phyloP scores from a whole-genome alignment of 441 rosid genomes.

The Adansonia madagascariensis region DNA sequence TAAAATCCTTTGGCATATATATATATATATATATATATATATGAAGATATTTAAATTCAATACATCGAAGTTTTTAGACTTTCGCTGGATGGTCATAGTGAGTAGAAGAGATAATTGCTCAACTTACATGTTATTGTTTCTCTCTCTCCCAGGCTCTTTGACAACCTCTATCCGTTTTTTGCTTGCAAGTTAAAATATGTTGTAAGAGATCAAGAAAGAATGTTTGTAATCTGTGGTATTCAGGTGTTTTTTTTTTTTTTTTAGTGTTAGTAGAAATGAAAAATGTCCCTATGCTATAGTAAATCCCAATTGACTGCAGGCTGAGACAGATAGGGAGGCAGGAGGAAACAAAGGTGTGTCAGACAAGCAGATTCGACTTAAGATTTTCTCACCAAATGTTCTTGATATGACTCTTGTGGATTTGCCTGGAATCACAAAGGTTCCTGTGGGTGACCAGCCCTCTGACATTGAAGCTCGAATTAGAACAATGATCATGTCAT shows the following conservation, averaged over 20 bases:
- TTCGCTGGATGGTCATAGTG: not conserved
- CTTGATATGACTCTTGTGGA: constrained; percentile 91
- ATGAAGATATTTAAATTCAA: not conserved
- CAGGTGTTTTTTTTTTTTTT: not conserved
- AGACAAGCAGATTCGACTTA: constrained; percentile 83
- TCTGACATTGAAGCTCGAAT: constrained; percentile 87
- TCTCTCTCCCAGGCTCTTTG: not conserved
- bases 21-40: too few relatives aligned
- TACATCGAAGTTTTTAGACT: not conserved
- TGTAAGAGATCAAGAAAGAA: constrained; percentile 4
- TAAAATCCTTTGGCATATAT: too few relatives aligned
- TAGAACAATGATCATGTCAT: constrained; percentile 90
- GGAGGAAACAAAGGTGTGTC: constrained; percentile 82
- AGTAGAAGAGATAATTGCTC: not conserved
- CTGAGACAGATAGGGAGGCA: constrained; percentile 76
- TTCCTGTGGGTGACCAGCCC: constrained; percentile 94
- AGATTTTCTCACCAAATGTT: constrained; percentile 88
- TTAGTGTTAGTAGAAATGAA: not conserved
- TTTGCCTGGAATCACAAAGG: constrained; percentile 91
- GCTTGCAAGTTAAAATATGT: not conserved
- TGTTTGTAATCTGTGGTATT: not conserved
- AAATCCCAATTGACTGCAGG: constrained; percentile 40
- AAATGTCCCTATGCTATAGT: constrained; percentile 14
- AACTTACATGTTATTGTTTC: not conserved
- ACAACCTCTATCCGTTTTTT: not conserved